Base-by-base conservation (phyloP, 225 moss, liverwort and hornwort species). In the Antitrichia curtipendula region DNA sequence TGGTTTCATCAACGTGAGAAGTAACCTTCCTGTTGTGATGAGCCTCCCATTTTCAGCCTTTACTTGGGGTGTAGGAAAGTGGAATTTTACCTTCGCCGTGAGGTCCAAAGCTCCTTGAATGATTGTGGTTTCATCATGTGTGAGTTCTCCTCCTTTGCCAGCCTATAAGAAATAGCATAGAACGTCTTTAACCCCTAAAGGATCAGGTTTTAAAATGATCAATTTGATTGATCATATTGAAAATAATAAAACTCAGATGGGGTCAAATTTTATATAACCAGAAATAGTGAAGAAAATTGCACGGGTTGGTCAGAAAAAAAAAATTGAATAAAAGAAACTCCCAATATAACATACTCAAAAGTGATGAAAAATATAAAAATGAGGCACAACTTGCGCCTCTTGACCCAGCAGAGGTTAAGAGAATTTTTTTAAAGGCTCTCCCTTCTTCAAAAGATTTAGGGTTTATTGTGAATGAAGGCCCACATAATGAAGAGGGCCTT, bases 81-180 rank as follows among this genome's bases (percentile, higher is more conserved):
- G 43, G 24, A 68, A 38, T 72, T 19, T 86, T 72, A 93, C 93
- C 92, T 98, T 98, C 63, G 93, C 94, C 57, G 97, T 96, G 76
- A 98, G 96, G 81, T 98, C 98, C 87, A 98, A 88, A 82, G 97
- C 96, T 82, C 97, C 97, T 79, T 95, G 95, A 85, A 98, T 98
- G 72, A 98, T 98, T 16, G 95, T 98, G 17, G 95, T 98, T 90
- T 98, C 95, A 87, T 98, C 95, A 84, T 97, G 96, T 75, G 96
- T 93, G 68, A 98, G 79, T 83, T 98, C 95, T 82, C 98, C n/a
- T n/a, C n/a, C 96, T 90, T 98, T 98, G 40, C 95, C 97, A 81
- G 96, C 97, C 96, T 98, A 91, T 56, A 58, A 73, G 36, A 80
- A 66, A 38, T 8, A 84, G 21, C 36, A 61, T 64, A 82, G 7